Evolutionary conservation across 768 basidiomycete species (phyloP), one percentile per base, ranked within the genome.

Genomic region (Trametes villosa): DNA sequence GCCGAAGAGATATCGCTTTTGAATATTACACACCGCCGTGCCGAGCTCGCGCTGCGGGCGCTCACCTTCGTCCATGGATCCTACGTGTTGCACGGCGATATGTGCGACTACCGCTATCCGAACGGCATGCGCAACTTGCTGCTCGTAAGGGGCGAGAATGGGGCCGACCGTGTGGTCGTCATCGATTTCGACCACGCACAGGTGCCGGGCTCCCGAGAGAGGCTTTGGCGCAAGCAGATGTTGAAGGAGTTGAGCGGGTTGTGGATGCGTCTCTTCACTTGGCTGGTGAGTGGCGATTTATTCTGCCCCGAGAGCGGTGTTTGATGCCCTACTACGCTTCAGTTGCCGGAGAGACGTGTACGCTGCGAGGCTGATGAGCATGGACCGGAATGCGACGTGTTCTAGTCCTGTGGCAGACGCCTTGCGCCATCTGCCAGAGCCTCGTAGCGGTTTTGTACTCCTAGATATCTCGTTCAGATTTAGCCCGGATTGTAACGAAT

Each of bases 1-100:
- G 30, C 50, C 38, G 33, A 22, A n/a, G 30, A 2, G 33, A 30
- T 65, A 18, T 38, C 41, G 7, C 15, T 42, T 9, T 27, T 45
- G n/a, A 59, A 49, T 27, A 38, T 59, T 9, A 65, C 64, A 4
- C 24, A 36, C 12, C 12, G 17, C 15, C 29, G 49, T 24, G 63
- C 63, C 9, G 63, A 64, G 11, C 34, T n/a, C 9, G 63, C 58
- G 4, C 15, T 59, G 31, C 36, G 54, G 17, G 33, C 53, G 41
- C 27, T 64, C 9, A 52, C 33, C 24, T 7, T 13, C 6, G 53
- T 64, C 12, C 63, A 64, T 36, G 30, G 53, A 9, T 24, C 63
- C 30, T 64, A 59, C 34, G 63, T 64, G 9, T 3, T 31, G 30
- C 63, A 64, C 24, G 44, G 49, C 30, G 63, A 64, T 45, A 17